phyloP scores from a whole-genome alignment of 75 land plant species.

The Selaginella moellendorffii region DNA sequence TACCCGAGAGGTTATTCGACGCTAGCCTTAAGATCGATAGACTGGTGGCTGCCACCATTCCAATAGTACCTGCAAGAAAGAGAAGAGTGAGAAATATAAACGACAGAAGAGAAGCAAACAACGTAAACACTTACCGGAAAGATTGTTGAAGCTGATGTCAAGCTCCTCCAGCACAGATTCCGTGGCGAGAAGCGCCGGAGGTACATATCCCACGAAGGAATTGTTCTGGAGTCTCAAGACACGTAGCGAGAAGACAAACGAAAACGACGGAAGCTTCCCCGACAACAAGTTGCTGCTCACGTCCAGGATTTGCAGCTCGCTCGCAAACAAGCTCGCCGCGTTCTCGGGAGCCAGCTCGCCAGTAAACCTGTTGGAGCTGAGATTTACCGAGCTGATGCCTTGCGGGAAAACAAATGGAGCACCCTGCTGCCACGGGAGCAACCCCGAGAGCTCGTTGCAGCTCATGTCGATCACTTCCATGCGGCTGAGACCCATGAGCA shows the following conservation, averaged over 20 bases:
- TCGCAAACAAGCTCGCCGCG: neutral
- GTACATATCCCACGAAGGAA: neutral
- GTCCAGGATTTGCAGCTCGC: conserved; percentile 2
- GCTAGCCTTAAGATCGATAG: neutral
- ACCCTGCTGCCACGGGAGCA: conserved; percentile 4
- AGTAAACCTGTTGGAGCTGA: neutral
- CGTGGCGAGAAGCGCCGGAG: neutral
- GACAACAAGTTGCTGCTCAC: conserved; percentile 1
- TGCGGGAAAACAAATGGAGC: neutral
- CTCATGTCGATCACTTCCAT: neutral
- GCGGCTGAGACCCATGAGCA: neutral
- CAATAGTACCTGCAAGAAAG: neutral
- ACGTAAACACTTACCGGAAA: neutral
- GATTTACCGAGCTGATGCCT: neutral
- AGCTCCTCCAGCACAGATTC: neutral
- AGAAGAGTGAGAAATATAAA: too few relatives aligned
- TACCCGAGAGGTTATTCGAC: neutral
- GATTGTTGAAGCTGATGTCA: neutral
- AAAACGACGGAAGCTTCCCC: conserved; percentile 6
- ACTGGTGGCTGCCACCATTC: neutral
- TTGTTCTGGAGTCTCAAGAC: neutral
- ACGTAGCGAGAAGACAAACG: neutral
- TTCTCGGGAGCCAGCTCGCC: conserved; percentile 3
- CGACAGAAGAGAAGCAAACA: too few relatives aligned
- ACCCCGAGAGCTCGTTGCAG: conserved; percentile 1